Base-by-base conservation (phyloP, 208 protist species). In the Blechomonas ayalai region DNA sequence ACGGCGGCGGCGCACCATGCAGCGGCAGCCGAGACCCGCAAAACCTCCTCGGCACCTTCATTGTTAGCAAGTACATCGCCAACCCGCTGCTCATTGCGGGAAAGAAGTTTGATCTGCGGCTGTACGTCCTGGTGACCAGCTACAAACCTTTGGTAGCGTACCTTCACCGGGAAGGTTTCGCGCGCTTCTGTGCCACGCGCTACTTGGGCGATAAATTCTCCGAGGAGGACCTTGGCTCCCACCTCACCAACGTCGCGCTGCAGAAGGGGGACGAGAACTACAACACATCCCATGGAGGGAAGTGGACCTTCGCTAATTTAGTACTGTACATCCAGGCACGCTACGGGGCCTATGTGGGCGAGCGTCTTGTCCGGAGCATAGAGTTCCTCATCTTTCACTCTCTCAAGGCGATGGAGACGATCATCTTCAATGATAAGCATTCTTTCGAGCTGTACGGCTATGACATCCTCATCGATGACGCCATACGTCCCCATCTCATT, bases 371-470 rank as follows among this genome's bases (percentile, higher is more conserved):
- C 53, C 42, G 40, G 9, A 78, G 81, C 46, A 97, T 98, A 45
- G 56, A 97, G 27, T 92, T 88, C 48, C 63, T 97, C 25, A 95
- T 98, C 39, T 82, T 82, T 32, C 83, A 97, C 52, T 95, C 90
- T 8, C 73, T 97, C 9, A 72, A 74, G 44, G 82, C 91, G 9
- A 78, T 92, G 61, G 84, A 95, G 46, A 50, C 66, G 35, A 72
- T 96, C 3, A 92, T 98, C 40, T 96, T 95, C 48, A 96, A 97
- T 45, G 95, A 98, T 58, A 78, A 75, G 46, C 81, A 96, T 58
- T 97, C 87, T 52, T 99, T 98, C 75, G 97, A 99, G 62, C 53
- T 96, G 13, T 99, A 98, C 72, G 97, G 97, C 15, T 98, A 97
- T 49, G 97, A 99, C 67, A 75, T 99, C 6, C 71, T 99, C 16